phyloP scores from a whole-genome alignment of 139 green algal genomes.

The Ettlia oleoabundans region DNA sequence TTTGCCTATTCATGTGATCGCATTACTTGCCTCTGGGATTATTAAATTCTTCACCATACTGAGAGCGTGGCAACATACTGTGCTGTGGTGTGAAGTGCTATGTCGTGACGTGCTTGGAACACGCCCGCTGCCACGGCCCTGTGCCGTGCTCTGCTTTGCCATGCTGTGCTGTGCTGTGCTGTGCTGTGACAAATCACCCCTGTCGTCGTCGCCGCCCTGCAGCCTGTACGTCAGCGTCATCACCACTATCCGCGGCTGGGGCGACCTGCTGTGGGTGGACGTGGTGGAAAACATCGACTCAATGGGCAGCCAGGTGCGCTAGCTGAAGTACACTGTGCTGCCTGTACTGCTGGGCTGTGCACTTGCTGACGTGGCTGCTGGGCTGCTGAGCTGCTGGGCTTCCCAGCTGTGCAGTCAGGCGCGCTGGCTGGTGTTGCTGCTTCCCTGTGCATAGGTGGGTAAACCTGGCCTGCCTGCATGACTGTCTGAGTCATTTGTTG shows the following conservation, averaged over 20 bases:
- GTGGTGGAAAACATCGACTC: slow-evolving; percentile 89
- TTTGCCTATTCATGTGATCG: too few relatives aligned
- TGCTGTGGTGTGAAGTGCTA: too few relatives aligned
- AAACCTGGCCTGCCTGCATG: too few relatives aligned
- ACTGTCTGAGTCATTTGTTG: too few relatives aligned
- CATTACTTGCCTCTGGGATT: too few relatives aligned
- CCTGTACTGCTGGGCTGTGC: not conserved
- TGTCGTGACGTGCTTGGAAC: too few relatives aligned
- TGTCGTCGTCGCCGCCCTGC: slow-evolving; percentile 36
- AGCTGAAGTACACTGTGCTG: too few relatives aligned
- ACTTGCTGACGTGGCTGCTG: not conserved
- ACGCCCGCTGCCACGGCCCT: too few relatives aligned
- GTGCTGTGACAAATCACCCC: not conserved
- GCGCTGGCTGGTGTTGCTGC: not conserved
- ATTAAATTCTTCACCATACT: too few relatives aligned
- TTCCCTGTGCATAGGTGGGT: not conserved
- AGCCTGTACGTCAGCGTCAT: slow-evolving; percentile 92
- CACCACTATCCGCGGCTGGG: slow-evolving; percentile 87
- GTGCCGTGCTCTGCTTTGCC: not conserved
- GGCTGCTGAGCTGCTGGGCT: too few relatives aligned
- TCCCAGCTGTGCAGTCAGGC: not conserved
- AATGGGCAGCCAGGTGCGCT: slow-evolving; percentile 81
- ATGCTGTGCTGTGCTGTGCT: too few relatives aligned
- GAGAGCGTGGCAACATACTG: too few relatives aligned
- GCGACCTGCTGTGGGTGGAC: slow-evolving; percentile 90